Conservation (phyloP, 2,329 filamentous ascomycete genomes). For the Tolypocladium endophyticum region DNA sequence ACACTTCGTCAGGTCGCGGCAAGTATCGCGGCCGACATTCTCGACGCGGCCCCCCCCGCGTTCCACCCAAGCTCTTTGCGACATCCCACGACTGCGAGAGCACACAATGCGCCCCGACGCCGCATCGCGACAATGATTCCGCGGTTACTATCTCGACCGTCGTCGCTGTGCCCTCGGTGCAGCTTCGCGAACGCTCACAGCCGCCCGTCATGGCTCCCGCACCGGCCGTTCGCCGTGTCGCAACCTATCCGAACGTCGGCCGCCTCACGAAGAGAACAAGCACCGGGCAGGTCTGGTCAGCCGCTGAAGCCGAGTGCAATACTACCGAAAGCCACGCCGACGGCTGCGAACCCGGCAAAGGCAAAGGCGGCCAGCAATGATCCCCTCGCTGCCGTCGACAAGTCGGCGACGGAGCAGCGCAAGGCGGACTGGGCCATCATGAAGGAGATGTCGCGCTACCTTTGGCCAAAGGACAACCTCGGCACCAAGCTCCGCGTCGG, state of each 20-base stretch:
- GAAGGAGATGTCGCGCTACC: constrained; percentile 90
- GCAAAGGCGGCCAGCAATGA: constrained; percentile 15
- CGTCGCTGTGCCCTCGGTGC: constrained; percentile 20
- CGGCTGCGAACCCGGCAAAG: constrained; percentile 7
- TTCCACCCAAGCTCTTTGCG: background rate
- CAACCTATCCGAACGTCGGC: constrained; percentile 19
- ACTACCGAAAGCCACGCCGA: background rate
- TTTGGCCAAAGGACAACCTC: constrained; percentile 81
- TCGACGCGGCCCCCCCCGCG: background rate
- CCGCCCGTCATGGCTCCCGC: constrained; percentile 18
- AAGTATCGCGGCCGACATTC: background rate
- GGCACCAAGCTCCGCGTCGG: constrained; percentile 73
- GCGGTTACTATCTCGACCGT: constrained; percentile 21
- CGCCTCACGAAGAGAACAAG: constrained; percentile 14
- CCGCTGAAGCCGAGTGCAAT: constrained; percentile 1
- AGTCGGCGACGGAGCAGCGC: constrained; percentile 73
- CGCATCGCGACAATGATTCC: constrained; percentile 22
- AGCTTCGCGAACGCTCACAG: constrained; percentile 13
- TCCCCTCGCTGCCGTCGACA: constrained; percentile 22
- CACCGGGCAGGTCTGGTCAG: background rate
- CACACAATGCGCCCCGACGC: constrained; percentile 14
- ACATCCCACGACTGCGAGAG: background rate
- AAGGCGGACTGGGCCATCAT: constrained; percentile 98
- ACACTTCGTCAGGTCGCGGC: background rate
- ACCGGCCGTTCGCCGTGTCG: constrained; percentile 7